These are phyloP conservation scores for Liquidambar formosana DNA, from an alignment of 164 flowering plant species.

Conservation along the genomic window DNA sequence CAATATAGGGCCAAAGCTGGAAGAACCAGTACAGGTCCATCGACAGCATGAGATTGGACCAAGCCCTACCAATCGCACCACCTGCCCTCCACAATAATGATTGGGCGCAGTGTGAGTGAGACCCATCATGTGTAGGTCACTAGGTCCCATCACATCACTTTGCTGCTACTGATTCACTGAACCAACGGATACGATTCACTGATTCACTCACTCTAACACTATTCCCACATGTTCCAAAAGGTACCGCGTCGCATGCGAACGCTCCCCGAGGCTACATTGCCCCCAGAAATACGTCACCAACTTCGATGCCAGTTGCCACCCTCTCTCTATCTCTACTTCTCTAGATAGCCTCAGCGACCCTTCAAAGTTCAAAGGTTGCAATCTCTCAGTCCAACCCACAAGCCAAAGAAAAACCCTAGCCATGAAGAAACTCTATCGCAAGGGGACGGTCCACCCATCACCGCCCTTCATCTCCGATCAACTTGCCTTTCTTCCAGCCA, in stretches of 20 bases:
- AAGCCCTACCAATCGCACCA: too few relatives aligned
- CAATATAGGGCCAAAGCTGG: too few relatives aligned
- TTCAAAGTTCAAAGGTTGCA: conserved; percentile 19
- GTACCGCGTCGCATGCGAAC: conserved; percentile 16
- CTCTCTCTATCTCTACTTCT: not conserved
- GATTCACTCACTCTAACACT: not conserved
- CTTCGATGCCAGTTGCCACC: conserved; percentile 3
- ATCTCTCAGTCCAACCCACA: not conserved
- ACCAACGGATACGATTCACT: not conserved
- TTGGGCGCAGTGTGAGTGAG: too few relatives aligned
- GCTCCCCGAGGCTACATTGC: not conserved
- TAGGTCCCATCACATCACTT: too few relatives aligned
- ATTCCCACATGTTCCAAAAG: too few relatives aligned
- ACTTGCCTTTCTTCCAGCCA: conserved; percentile 50
- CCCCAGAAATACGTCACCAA: conserved; percentile 19
- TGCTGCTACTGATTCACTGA: too few relatives aligned
- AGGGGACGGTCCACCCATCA: conserved; percentile 65
- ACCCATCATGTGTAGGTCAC: too few relatives aligned
- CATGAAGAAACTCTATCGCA: conserved; percentile 69
- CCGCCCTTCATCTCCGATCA: conserved; percentile 44
- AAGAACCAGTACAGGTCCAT: too few relatives aligned
- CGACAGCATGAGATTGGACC: too few relatives aligned
- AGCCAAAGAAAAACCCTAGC: not conserved
- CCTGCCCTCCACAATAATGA: too few relatives aligned
- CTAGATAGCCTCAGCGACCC: conserved; percentile 8